Evolutionary conservation across 2,329 filamentous ascomycete genomes (phyloP).

Genomic region (Ceratocystiopsis minuta): DNA sequence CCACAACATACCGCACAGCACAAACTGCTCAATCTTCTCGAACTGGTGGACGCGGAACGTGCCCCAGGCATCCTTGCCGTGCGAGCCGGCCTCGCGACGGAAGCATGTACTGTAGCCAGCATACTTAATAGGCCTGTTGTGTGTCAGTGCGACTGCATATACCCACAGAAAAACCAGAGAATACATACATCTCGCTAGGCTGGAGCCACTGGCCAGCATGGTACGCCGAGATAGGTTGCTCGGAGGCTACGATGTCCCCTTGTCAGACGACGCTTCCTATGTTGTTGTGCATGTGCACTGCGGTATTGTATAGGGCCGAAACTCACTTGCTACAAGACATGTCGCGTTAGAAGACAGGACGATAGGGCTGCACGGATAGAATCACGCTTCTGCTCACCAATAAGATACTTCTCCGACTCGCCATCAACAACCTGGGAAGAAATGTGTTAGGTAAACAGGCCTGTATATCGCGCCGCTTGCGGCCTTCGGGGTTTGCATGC

Average conservation of each 20-base stretch:
- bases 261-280: too few species aligned
- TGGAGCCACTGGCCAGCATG: constrained; percentile 90
- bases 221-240: constrained; percentile 85
- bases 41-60: constrained; percentile 98
- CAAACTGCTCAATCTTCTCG: constrained; percentile 37
- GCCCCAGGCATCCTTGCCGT: constrained; percentile 69
- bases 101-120: constrained; percentile 92
- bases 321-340: constrained; percentile 6
- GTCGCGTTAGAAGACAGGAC: not conserved
- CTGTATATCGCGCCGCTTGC: too few species aligned
- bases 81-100: constrained; percentile 82
- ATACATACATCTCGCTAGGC: constrained; percentile 44
- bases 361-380: not conserved
- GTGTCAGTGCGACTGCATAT: not conserved
- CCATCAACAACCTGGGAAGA: constrained; percentile 50
- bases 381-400: constrained; percentile 29
- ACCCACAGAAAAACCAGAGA: too few species aligned
- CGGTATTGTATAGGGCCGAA: too few species aligned
- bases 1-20: constrained; percentile 19
- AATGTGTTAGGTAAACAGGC: not conserved
- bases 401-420: constrained; percentile 66
- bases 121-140: constrained; percentile 57
- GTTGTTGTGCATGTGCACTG: too few species aligned
- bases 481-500: not conserved
- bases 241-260: constrained; percentile 30